These are phyloP conservation scores for Colletotrichum tanaceti DNA, from an alignment of 2,329 filamentous ascomycete genomes.

Conservation along the genomic window DNA sequence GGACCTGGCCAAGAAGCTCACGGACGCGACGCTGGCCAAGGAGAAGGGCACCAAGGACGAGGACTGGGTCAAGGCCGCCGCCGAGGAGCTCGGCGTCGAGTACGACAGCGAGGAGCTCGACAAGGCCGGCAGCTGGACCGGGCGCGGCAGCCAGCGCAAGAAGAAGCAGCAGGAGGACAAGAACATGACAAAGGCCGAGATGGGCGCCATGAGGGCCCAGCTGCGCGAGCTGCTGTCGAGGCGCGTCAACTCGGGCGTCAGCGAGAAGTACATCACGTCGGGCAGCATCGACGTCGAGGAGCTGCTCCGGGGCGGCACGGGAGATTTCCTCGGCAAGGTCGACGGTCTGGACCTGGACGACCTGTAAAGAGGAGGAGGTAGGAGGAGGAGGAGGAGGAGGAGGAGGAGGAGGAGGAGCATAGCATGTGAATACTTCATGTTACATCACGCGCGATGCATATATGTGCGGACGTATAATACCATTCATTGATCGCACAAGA, in stretches of 20 bases:
- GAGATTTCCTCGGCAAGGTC: constrained; percentile 72
- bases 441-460: not conserved
- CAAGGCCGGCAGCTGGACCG: constrained; percentile 68
- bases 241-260: constrained; percentile 88
- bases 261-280: constrained; percentile 85
- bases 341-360: constrained; percentile 55
- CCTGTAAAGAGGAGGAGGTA: constrained; percentile 40
- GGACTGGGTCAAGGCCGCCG: constrained; percentile 83
- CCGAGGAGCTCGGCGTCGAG: constrained; percentile 92
- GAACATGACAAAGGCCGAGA: constrained; percentile 76
- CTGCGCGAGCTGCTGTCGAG: constrained; percentile 76
- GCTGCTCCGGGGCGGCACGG: constrained; percentile 71
- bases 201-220: constrained; percentile 76
- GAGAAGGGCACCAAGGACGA: constrained; percentile 88
- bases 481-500: not conserved
- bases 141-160: constrained; percentile 78
- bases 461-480: not conserved
- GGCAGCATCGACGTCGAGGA: constrained; percentile 85
- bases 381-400: too few relatives aligned
- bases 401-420: too few relatives aligned
- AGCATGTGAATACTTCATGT: not conserved
- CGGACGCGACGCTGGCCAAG: constrained; percentile 85
- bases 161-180: constrained; percentile 79
- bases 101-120: constrained; percentile 92
- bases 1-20: constrained; percentile 85